Conservation (phyloP, 352 stramenopile species). For the Pythium pyrilobum region DNA sequence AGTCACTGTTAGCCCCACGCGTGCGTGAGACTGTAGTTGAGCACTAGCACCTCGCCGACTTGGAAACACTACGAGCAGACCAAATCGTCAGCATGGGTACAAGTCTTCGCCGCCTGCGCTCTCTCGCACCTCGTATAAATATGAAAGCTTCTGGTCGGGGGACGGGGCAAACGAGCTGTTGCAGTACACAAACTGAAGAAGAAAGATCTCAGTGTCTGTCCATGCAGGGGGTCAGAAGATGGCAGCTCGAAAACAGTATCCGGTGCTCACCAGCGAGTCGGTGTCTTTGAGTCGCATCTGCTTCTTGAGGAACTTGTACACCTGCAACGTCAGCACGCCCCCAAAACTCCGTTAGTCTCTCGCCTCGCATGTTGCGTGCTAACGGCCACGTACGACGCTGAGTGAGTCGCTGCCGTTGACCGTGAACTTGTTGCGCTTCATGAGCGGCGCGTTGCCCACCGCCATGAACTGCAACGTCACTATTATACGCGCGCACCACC, state of each 20-base stretch:
- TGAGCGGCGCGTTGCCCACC: slow-evolving; percentile 70
- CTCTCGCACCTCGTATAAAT: slow-evolving; percentile 60
- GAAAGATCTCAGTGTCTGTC: background rate
- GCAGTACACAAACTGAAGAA: slow-evolving; percentile 77
- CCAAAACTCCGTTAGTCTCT: background rate
- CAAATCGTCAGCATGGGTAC: no score
- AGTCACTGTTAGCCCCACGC: slow-evolving; percentile 58
- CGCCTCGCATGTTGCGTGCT: background rate
- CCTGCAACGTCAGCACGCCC: slow-evolving; percentile 20
- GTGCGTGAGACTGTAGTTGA: slow-evolving; percentile 85
- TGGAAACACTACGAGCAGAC: slow-evolving; percentile 78
- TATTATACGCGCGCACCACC: slow-evolving; percentile 14
- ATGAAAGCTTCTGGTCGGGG: slow-evolving; percentile 69
- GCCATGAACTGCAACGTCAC: slow-evolving; percentile 84
- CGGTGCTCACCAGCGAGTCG: slow-evolving; percentile 65
- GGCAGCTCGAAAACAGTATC: no score
- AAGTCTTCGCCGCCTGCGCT: no score
- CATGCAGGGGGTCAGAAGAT: background rate
- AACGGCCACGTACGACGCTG: slow-evolving; percentile 47
- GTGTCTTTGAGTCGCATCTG: slow-evolving; percentile 72
- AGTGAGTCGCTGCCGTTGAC: slow-evolving; percentile 68
- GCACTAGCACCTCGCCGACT: slow-evolving; percentile 68
- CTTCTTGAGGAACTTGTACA: slow-evolving; percentile 85
- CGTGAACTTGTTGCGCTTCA: slow-evolving; percentile 88
- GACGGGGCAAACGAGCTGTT: slow-evolving; percentile 85